Conservation (phyloP, 257 asterid species). For the Capsicum rhomboideum region DNA sequence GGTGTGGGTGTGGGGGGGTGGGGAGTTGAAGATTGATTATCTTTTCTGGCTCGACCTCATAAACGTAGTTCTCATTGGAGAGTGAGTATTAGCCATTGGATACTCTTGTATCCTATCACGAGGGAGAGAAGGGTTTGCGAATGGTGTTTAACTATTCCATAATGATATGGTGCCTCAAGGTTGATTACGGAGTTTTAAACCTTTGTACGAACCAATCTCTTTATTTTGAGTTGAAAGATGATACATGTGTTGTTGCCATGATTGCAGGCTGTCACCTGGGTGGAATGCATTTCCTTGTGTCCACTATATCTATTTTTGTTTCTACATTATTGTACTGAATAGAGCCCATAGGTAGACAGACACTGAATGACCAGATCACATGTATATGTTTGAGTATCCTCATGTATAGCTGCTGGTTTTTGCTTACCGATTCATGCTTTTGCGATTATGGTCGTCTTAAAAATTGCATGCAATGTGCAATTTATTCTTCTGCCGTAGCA, state of each 20-base stretch:
- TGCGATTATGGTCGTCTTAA: background rate
- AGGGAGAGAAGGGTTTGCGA: background rate
- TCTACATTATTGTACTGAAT: slow-evolving; percentile 37
- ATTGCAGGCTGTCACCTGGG: slow-evolving; percentile 37
- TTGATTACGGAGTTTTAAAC: background rate
- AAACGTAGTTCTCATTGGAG: background rate
- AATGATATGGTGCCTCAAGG: background rate
- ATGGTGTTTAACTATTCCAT: background rate
- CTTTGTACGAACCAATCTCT: background rate
- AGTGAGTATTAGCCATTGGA: background rate
- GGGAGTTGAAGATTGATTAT: background rate
- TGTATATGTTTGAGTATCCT: slow-evolving; percentile 6
- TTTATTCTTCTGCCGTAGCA: background rate
- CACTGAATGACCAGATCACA: background rate
- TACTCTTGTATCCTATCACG: background rate
- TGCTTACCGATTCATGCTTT: background rate
- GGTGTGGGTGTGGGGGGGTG: background rate
- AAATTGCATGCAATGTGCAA: background rate
- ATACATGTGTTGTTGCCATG: background rate
- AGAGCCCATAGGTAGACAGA: slow-evolving; percentile 6
- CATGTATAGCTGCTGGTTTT: background rate
- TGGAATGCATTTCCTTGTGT: slow-evolving; percentile 31
- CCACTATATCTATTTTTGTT: slow-evolving; percentile 53
- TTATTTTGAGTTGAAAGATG: slow-evolving; percentile 7
- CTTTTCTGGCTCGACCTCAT: background rate